Evolutionary conservation across 805 yeast genomes (phyloP).

Genomic region (Clavispora phyllophila): DNA sequence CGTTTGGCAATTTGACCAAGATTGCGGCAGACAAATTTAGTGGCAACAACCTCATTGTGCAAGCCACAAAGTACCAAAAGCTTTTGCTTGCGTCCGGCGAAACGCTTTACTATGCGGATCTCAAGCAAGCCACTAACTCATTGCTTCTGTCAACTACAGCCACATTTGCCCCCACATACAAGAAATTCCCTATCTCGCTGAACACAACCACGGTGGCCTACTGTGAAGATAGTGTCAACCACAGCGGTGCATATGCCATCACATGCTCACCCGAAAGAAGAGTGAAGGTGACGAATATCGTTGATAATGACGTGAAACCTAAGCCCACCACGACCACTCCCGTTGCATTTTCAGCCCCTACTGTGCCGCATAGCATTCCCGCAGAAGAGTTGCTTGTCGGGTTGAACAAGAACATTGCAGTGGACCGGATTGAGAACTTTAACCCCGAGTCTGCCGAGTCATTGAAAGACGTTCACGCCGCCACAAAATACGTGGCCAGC

Average conservation of each 20-base stretch:
- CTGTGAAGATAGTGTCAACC: constrained; percentile 22
- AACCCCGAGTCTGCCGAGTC: background rate
- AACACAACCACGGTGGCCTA: constrained; percentile 10
- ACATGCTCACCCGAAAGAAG: constrained; percentile 9
- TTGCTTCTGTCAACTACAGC: background rate
- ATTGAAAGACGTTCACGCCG: constrained; percentile 3
- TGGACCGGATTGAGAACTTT: background rate
- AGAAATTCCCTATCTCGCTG: background rate
- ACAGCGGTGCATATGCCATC: constrained; percentile 26
- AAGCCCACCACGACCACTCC: too few relatives aligned
- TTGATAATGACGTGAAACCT: background rate
- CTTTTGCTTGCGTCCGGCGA: background rate
- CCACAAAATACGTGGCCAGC: constrained; percentile 4
- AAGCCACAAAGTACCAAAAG: background rate
- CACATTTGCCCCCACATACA: constrained; percentile 3
- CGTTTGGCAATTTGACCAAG: constrained; percentile 9
- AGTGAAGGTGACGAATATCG: background rate
- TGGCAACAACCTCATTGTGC: background rate
- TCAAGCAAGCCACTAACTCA: background rate
- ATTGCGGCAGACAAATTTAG: background rate
- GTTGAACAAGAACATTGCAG: background rate
- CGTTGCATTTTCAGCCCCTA: background rate
- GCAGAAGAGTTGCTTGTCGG: background rate
- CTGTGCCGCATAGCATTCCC: background rate
- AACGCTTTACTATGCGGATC: background rate